phyloP scores from a whole-genome alignment of 495 filamentous ascomycete genomes.

The Oidiodendron maius region DNA sequence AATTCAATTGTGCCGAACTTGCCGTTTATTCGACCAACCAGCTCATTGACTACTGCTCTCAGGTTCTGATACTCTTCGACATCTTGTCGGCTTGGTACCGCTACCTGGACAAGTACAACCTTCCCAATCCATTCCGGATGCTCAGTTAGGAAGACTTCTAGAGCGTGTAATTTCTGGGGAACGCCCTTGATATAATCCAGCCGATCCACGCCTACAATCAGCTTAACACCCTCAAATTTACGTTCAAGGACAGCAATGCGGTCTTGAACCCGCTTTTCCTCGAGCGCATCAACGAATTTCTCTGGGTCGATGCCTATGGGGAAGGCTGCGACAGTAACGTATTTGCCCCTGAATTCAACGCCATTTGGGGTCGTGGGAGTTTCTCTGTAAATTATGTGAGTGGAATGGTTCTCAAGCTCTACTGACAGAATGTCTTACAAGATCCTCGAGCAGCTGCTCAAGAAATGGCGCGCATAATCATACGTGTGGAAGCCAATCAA shows the following conservation, averaged over 20 bases:
- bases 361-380: slow-evolving; percentile 77
- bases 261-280: slow-evolving; percentile 71
- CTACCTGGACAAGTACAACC: slow-evolving; percentile 88
- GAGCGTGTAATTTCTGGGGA: slow-evolving; percentile 88
- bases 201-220: slow-evolving; percentile 90
- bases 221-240: slow-evolving; percentile 78
- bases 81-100: slow-evolving; percentile 84
- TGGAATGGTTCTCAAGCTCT: background rate
- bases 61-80: slow-evolving; percentile 96
- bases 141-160: slow-evolving; percentile 84
- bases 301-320: slow-evolving; percentile 95
- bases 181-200: slow-evolving; percentile 96
- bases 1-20: slow-evolving; percentile 90
- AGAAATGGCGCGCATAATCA: slow-evolving; percentile 86
- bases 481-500: slow-evolving; percentile 93
- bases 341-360: slow-evolving; percentile 68
- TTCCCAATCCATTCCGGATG: slow-evolving; percentile 90
- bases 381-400: slow-evolving; percentile 39
- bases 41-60: slow-evolving; percentile 79
- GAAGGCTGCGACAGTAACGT: slow-evolving; percentile 73
- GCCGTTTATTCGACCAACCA: slow-evolving; percentile 89
- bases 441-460: slow-evolving; percentile 77
- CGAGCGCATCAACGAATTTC: slow-evolving; percentile 82
- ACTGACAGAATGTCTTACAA: slow-evolving; percentile 45
- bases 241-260: slow-evolving; percentile 72